These are phyloP conservation scores for Flaveria bidentis DNA, from an alignment of 129 eudicot species.

Conservation along the genomic window DNA sequence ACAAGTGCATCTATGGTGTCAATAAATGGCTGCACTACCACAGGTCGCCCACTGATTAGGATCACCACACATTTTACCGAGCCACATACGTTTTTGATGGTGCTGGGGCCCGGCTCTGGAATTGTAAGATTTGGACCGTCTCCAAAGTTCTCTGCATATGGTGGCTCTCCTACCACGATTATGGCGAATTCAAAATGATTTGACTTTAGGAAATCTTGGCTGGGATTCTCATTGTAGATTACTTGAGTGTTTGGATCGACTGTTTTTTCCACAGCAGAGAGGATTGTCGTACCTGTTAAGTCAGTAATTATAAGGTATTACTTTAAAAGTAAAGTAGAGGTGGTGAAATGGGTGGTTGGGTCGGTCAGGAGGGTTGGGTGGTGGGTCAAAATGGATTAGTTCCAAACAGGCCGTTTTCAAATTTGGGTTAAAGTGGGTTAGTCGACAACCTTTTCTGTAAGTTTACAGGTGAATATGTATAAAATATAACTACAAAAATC, in stretches of 20 bases:
- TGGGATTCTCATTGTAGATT: conserved; percentile 51
- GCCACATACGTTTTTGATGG: conserved; percentile 51
- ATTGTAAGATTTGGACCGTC: conserved; percentile 62
- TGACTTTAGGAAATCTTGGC: conserved; percentile 43
- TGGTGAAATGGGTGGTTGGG: background rate
- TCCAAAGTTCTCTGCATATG: conserved; percentile 55
- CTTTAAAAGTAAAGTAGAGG: background rate
- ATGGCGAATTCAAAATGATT: conserved; percentile 51
- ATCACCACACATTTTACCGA: conserved; percentile 60
- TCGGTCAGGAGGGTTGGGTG: background rate
- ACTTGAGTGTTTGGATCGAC: conserved; percentile 54
- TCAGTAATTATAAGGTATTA: background rate
- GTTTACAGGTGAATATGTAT: background rate
- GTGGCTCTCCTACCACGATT: conserved; percentile 65
- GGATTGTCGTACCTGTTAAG: conserved; percentile 64
- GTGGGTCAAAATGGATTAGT: background rate
- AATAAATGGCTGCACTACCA: conserved; percentile 58
- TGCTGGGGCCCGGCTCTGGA: conserved; percentile 43
- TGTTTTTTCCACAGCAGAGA: conserved; percentile 46
- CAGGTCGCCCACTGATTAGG: conserved; percentile 57
- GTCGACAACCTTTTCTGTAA: background rate
- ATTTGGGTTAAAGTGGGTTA: background rate
- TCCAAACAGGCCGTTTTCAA: background rate
- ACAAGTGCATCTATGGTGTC: conserved; percentile 54
- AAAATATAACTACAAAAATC: background rate